These are phyloP conservation scores for Striga asiatica DNA, from an alignment of 257 asterid genomes.

Conservation along the genomic window DNA sequence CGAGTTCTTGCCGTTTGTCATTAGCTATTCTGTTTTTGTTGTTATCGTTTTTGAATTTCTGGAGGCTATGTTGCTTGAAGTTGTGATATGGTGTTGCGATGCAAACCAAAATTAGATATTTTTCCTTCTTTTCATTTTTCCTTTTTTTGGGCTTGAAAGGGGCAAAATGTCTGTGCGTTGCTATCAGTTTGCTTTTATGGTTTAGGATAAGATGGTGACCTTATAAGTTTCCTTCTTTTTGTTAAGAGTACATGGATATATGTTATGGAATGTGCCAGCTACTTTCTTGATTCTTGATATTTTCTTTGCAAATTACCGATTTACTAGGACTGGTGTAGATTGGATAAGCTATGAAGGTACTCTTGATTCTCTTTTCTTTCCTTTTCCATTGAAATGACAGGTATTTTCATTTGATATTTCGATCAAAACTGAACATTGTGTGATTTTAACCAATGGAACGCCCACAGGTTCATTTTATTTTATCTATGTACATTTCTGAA, in stretches of 20 bases:
- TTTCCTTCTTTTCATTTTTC: background rate
- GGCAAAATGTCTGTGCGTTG: background rate
- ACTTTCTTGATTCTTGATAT: slow-evolving; percentile 2
- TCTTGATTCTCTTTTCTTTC: background rate
- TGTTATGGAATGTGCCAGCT: background rate
- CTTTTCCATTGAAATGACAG: background rate
- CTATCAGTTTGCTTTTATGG: background rate
- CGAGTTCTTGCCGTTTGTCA: background rate
- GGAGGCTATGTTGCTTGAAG: no score
- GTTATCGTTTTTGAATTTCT: background rate
- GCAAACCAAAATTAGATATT: no score
- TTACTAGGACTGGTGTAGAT: background rate
- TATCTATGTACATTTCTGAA: no score
- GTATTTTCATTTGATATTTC: background rate
- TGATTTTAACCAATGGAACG: no score
- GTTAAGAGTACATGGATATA: background rate
- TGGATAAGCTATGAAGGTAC: background rate
- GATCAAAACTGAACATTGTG: no score
- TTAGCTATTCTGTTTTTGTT: background rate
- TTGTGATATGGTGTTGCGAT: no score
- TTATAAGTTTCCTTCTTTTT: background rate
- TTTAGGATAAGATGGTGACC: no score
- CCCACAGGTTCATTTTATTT: no score
- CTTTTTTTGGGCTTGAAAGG: background rate
- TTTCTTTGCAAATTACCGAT: background rate